phyloP scores from a whole-genome alignment of 139 green algal species.

The Choricystis sp. region DNA sequence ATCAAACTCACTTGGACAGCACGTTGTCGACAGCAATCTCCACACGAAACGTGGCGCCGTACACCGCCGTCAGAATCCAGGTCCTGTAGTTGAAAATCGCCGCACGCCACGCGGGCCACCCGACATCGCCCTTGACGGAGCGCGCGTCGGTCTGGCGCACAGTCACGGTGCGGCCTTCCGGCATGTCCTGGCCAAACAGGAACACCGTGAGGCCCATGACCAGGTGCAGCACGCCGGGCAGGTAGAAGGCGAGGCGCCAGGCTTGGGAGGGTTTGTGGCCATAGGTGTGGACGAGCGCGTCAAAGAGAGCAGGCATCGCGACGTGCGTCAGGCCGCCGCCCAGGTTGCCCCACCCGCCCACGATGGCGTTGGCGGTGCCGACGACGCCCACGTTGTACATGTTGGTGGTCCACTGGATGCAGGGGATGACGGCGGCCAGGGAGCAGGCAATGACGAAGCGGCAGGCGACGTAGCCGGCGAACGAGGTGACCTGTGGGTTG shows the following conservation, averaged over 20 bases:
- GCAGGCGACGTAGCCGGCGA: conserved; percentile 44
- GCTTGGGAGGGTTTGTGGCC: conserved; percentile 37
- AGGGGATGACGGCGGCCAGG: conserved; percentile 72
- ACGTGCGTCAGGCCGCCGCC: conserved; percentile 75
- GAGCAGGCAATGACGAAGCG: conserved; percentile 69
- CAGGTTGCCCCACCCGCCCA: conserved; percentile 73
- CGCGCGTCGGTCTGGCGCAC: conserved; percentile 58
- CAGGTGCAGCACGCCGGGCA: conserved; percentile 56
- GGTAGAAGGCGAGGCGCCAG: conserved; percentile 81
- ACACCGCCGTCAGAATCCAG: conserved; percentile 1
- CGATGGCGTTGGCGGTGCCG: conserved; percentile 72
- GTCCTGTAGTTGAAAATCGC: conserved; percentile 37
- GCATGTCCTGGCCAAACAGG: conserved; percentile 47
- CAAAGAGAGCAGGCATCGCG: conserved; percentile 80
- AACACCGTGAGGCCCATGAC: conserved; percentile 45
- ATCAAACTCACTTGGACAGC: not conserved
- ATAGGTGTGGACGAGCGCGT: conserved; percentile 17
- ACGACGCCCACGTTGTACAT: conserved; percentile 86
- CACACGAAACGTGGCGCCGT: not conserved
- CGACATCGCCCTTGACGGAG: conserved; percentile 47
- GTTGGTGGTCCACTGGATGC: conserved; percentile 75
- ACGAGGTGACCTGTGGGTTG: conserved; percentile 35
- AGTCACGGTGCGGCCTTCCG: conserved; percentile 28
- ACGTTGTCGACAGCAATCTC: conserved; percentile 18
- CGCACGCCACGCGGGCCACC: not conserved